Evolutionary conservation across 2,329 filamentous ascomycete genomes (phyloP).

Genomic region (Xylariaceae sp.): DNA sequence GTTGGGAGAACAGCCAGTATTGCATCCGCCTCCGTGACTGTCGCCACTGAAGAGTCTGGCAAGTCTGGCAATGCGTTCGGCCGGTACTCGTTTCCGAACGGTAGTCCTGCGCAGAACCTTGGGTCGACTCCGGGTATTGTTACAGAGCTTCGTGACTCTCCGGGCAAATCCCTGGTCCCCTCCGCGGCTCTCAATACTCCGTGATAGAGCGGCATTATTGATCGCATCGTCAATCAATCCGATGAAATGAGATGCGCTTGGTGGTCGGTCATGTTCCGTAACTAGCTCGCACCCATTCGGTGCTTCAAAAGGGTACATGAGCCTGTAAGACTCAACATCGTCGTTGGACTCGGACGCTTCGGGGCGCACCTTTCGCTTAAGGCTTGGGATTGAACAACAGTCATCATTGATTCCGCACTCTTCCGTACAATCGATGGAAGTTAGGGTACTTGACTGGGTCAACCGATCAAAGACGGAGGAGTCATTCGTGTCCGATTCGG

Average conservation of each 20-base stretch:
- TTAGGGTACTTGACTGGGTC: slow-evolving; percentile 10
- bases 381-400: not conserved
- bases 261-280: not conserved
- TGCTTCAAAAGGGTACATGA: not conserved
- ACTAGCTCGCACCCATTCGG: not conserved
- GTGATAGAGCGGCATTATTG: not conserved
- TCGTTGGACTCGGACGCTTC: not conserved
- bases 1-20: slow-evolving; percentile 9
- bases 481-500: slow-evolving; percentile 6
- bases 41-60: slow-evolving; percentile 6
- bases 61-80: slow-evolving; percentile 1
- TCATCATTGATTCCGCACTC: not conserved
- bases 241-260: not conserved
- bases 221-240: not conserved
- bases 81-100: slow-evolving; percentile 1
- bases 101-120: slow-evolving; percentile 6
- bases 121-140: not conserved
- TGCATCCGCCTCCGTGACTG: not conserved
- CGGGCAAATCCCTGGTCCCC: slow-evolving; percentile 4
- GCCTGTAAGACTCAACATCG: not conserved
- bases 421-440: not conserved
- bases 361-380: not conserved
- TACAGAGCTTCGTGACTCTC: slow-evolving; percentile 10
- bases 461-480: slow-evolving; percentile 10
- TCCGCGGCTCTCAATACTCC: not conserved